Conservation (phyloP, 768 basidiomycete genomes). For the Phaeolepiota aurea region DNA sequence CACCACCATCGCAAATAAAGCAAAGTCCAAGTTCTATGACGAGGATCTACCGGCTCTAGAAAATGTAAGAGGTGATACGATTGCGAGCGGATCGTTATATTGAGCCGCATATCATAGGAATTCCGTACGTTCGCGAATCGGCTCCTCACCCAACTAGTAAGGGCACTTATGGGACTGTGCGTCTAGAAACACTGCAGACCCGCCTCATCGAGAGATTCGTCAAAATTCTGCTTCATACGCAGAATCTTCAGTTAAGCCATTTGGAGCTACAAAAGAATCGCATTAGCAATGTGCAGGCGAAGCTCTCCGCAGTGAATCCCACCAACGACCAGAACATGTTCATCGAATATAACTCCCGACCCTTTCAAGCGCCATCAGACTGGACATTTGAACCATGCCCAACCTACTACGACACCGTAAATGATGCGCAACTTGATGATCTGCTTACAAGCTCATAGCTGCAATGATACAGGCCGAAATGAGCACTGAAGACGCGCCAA, state of each 20-base stretch:
- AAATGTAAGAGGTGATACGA: constrained; percentile 42
- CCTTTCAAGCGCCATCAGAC: constrained; percentile 56
- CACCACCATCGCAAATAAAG: constrained; percentile 58
- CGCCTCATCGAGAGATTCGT: constrained; percentile 49
- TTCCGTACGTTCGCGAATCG: constrained; percentile 72
- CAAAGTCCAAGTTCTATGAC: constrained; percentile 65
- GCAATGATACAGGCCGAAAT: constrained; percentile 49
- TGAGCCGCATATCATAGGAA: constrained; percentile 18
- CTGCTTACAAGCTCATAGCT: too few species aligned
- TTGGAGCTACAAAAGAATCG: constrained; percentile 49
- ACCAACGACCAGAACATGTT: constrained; percentile 62
- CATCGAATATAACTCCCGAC: constrained; percentile 60
- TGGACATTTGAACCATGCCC: constrained; percentile 72
- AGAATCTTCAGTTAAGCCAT: constrained; percentile 50
- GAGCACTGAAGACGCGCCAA: constrained; percentile 60
- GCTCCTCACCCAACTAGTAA: too few species aligned
- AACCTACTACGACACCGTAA: constrained; percentile 69
- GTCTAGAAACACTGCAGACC: constrained; percentile 69
- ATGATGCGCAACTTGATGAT: constrained; percentile 12
- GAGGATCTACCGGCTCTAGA: constrained; percentile 62
- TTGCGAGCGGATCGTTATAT: constrained; percentile 4
- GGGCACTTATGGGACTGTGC: too few species aligned
- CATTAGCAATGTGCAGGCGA: constrained; percentile 34
- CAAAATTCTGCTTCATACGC: constrained; percentile 48
- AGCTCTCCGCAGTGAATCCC: constrained; percentile 45